Evolutionary conservation across 345 rosid genomes (phyloP).

Genomic region (Citrus medica): DNA sequence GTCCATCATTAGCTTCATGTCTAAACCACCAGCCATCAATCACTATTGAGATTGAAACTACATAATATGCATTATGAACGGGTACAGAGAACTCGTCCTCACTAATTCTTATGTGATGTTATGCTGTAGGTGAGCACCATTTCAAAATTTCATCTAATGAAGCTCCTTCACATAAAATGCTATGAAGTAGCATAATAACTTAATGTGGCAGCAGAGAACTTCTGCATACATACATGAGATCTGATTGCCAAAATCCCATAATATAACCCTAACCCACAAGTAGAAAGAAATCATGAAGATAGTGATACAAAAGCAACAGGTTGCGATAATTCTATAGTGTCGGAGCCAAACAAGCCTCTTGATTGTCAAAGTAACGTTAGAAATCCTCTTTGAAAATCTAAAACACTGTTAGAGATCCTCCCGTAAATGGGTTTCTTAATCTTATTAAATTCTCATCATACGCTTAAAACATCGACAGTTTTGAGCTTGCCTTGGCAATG

Average conservation of each 20-base stretch:
- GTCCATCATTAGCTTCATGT: constrained; percentile 35
- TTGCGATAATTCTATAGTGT: constrained; percentile 25
- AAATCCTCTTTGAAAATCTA: constrained; percentile 33
- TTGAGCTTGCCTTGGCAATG: constrained; percentile 95
- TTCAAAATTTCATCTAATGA: constrained; percentile 24
- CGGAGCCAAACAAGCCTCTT: constrained; percentile 42
- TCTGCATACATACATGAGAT: neutral
- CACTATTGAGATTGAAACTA: constrained; percentile 19
- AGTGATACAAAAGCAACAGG: constrained; percentile 23
- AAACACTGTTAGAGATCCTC: constrained; percentile 40
- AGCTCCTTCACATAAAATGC: constrained; percentile 35
- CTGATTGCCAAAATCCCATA: constrained; percentile 23
- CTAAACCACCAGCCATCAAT: constrained; percentile 33
- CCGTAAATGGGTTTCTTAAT: constrained; percentile 27
- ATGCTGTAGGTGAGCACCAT: constrained; percentile 36
- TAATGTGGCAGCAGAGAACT: constrained; percentile 4
- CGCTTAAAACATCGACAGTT: constrained; percentile 53
- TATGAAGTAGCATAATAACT: constrained; percentile 22
- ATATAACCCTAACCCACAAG: constrained; percentile 34
- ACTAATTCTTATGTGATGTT: constrained; percentile 20
- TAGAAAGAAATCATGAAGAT: constrained; percentile 24
- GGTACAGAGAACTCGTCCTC: too few species aligned
- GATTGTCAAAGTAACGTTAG: constrained; percentile 21
- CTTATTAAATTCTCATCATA: constrained; percentile 44
- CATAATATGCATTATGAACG: constrained; percentile 14